Evolutionary conservation across 768 basidiomycete species (phyloP), one percentile per base, ranked within the genome.

Genomic region (Pholiota conissans): DNA sequence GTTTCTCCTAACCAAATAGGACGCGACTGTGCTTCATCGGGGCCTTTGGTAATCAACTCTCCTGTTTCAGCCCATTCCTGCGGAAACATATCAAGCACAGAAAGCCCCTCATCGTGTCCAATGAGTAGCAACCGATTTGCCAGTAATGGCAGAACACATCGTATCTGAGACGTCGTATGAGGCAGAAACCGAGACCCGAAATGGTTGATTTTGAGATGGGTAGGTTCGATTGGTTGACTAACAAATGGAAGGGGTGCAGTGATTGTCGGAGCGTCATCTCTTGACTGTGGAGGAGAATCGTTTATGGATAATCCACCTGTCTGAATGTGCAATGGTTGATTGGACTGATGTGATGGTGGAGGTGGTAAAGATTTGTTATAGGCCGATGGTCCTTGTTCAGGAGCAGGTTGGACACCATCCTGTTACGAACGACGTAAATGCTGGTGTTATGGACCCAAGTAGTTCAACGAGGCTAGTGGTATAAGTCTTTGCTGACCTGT

Each of bases 121-220:
- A 94, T 81, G 11, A 94, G 80, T n/a, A 94, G 55, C 35, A 90
- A 69, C 51, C 79, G 77, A 60, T 89, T 84, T 18, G 80, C 80
- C 35, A 84, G 74, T 20, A 94, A 66, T 7, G 92, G 90, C 29
- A 94, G 78, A 10, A 93, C 69, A 69, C 89, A 88, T 55, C 85
- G 84, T 58, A 94, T 93, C 29, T 82, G 90, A 0, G 82, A 78
- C 2, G 83, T 88, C 14, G 91, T 74, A 64, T 94, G 92, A 10
- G 92, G 91, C 30, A 94, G 76, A 68, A 94, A 94, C 14, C 91
- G 82, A 18, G 91, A 93, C 20, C 92, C 92, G 67, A 94, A 93
- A 39, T 90, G 83, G 64, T 87, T 86, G 49, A 93, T 70, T 60
- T 80, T 81, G 20, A 92, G 73, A 63, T 85, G 89, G 1, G 81